Evolutionary conservation across 208 protist genomes (phyloP).

Genomic region (Acanthamoeba healyi): DNA sequence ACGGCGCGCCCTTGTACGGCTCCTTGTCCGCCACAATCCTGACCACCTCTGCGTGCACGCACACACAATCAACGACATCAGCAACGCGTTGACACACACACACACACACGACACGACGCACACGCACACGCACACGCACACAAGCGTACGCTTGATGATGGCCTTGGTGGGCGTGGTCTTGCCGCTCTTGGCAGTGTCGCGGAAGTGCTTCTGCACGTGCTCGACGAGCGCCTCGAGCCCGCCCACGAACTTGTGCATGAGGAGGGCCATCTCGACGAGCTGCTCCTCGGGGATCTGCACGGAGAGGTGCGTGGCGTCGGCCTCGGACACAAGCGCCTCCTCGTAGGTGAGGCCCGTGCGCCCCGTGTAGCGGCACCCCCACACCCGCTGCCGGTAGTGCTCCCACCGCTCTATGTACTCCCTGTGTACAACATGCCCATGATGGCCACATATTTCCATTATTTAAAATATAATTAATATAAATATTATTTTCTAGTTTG

Average conservation of each 20-base stretch:
- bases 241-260: constrained; percentile 50
- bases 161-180: constrained; percentile 38
- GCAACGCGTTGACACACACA: background rate
- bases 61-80: background rate
- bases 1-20: constrained; percentile 8
- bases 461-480: background rate
- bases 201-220: constrained; percentile 42
- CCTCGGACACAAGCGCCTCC: constrained; percentile 56
- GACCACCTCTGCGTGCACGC: background rate
- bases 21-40: constrained; percentile 5
- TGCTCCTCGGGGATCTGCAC: constrained; percentile 34
- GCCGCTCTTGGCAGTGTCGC: background rate
- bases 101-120: background rate
- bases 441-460: too few relatives aligned
- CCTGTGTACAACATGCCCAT: background rate
- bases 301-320: constrained; percentile 21
- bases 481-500: too few relatives aligned
- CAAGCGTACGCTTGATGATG: background rate
- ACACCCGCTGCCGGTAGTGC: constrained; percentile 31
- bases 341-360: constrained; percentile 33
- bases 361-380: constrained; percentile 39
- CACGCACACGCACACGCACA: background rate
- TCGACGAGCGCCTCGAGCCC: constrained; percentile 24
- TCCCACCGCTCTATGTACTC: constrained; percentile 20
- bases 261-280: constrained; percentile 22